phyloP scores from a whole-genome alignment of 345 rosid species.

The Lagerstroemia speciosa region DNA sequence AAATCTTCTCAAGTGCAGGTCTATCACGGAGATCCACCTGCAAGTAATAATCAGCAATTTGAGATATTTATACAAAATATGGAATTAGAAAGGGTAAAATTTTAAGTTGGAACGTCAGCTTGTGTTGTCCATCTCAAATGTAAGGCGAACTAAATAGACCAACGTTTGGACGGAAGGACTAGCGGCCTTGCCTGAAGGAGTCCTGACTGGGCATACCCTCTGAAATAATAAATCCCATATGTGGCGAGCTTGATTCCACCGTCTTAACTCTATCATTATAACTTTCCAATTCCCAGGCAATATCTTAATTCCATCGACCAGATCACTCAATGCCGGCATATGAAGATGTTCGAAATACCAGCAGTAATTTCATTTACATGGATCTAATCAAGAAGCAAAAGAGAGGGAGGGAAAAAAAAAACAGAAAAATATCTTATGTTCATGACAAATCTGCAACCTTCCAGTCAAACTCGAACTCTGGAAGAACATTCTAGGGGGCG shows the following conservation, averaged over 20 bases:
- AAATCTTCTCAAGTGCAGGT: slow-evolving; percentile 67
- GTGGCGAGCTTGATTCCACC: too few species aligned
- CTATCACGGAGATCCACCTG: slow-evolving; percentile 84
- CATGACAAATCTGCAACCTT: background rate
- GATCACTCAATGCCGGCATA: background rate
- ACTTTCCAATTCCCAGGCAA: background rate
- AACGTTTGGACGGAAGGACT: too few species aligned
- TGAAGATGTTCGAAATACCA: background rate
- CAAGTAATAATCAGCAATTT: slow-evolving; percentile 13
- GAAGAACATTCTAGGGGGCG: too few species aligned
- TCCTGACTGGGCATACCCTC: too few species aligned
- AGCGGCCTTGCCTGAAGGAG: too few species aligned
- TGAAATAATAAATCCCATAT: too few species aligned
- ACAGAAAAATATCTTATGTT: background rate
- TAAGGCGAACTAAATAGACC: background rate
- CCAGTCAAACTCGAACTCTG: background rate
- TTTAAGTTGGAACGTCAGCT: background rate
- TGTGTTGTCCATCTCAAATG: background rate
- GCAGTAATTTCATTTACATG: background rate
- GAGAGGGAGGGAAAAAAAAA: too few species aligned
- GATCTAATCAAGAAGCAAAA: background rate
- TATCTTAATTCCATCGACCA: background rate
- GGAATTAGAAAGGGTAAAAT: background rate
- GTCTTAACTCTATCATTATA: background rate
- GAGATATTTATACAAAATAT: background rate